Base-by-base conservation (phyloP, 176 grass and related monocot genomes). In the Eragrostis nindensis region DNA sequence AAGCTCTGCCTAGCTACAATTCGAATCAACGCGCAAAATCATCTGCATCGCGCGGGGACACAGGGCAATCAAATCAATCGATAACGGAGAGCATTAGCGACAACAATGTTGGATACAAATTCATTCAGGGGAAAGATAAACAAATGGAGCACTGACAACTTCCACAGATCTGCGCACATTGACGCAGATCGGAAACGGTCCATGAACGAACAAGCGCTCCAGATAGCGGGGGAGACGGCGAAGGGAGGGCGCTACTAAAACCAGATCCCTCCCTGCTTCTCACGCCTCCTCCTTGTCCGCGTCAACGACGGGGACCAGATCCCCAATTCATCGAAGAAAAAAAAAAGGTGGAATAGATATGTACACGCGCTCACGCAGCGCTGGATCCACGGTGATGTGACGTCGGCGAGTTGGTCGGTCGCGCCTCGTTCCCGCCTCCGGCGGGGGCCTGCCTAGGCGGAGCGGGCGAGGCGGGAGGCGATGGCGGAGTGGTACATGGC, bases 401-500 rank as follows among this genome's bases (percentile, higher is more conserved):
- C 0, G 67, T 3, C 81, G 86, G 69, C 62, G 75, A 24, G 38
- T 8, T 11, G 50, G 90, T 78, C 40, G 25, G 11, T 56, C 17
- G 27, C 24, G 5, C 5, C 36, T 17, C 14, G 13, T 22, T 16
- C 18, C 30, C 5, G 3, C 12, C n/a, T 22, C n/a, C 53, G 74
- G 29, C 53, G 60, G 32, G 22, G 26, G 12, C 14, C 0, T 26
- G 26, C 3, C 45, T 29, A 60, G 42, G 54, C 55, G 42, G 80
- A 82, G 71, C 92, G 89, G 1, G 95, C 90, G 67, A 98, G 95
- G 54, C 92, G 95, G 40, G 95, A 94, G 0, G 95, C 95, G 71
- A 98, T 98, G 78, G 88, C 92, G 40, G 95, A 98, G 90, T 95
- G 95, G 82, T 95, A 98, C 95, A 98, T 95, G 66, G 79, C 84